phyloP scores from a whole-genome alignment of 441 rosid genomes.

The Populus trichocarpa region DNA sequence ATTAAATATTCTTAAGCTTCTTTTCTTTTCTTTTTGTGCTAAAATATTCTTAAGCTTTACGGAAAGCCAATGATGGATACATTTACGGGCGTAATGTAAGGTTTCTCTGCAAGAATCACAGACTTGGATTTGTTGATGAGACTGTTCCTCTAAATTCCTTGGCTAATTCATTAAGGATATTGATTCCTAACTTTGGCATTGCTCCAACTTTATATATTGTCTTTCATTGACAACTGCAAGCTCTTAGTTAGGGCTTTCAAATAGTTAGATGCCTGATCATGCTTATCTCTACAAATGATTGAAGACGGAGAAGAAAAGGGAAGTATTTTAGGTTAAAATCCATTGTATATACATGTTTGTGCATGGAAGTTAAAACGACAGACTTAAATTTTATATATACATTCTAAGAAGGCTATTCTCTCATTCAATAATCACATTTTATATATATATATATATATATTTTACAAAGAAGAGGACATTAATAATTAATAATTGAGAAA shows the following conservation, averaged over 20 bases:
- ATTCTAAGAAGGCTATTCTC: background rate
- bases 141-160: constrained; percentile 32
- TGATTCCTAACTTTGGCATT: constrained; percentile 17
- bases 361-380: no score
- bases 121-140: constrained; percentile 16
- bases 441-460: no score
- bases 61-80: constrained; percentile 45
- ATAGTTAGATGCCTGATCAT: background rate
- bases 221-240: constrained; percentile 21
- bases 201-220: constrained; percentile 2
- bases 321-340: background rate
- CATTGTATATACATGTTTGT: background rate
- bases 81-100: constrained; percentile 41
- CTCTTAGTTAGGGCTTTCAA: constrained; percentile 14
- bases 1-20: background rate
- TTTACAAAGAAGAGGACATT: no score
- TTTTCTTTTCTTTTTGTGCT: background rate
- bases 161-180: constrained; percentile 23
- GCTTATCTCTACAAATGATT: background rate
- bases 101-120: constrained; percentile 33
- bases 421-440: background rate
- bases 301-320: background rate
- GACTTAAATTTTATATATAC: no score
- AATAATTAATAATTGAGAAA: no score
- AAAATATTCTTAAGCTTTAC: constrained; percentile 53